phyloP scores from a whole-genome alignment of 306 rosid species.

The Sindora glabra region DNA sequence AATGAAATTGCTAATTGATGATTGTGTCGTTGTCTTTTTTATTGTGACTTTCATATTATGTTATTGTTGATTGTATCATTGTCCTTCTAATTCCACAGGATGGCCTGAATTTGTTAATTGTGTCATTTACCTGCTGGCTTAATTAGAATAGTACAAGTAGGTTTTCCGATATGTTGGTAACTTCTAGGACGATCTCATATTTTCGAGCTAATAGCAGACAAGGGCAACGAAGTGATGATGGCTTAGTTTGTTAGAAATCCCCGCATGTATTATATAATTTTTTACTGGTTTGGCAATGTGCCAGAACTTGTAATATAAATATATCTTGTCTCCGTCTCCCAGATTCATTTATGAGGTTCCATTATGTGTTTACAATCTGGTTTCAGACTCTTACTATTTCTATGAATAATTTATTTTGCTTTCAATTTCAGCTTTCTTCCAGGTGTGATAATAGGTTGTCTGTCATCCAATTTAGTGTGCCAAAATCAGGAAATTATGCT shows the following conservation, averaged over 20 bases:
- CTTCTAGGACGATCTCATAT: background rate
- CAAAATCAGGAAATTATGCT: slow-evolving; percentile 49
- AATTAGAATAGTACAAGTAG: no score
- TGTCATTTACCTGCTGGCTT: no score
- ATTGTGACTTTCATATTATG: no score
- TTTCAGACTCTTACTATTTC: slow-evolving; percentile 12
- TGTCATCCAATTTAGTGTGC: slow-evolving; percentile 56
- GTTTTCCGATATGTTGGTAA: no score
- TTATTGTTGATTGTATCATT: no score
- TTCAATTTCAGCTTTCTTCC: slow-evolving; percentile 82
- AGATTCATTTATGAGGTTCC: no score
- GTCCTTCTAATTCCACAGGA: no score
- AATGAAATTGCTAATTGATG: no score
- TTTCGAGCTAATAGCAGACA: background rate
- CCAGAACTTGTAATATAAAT: background rate
- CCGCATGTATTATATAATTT: background rate
- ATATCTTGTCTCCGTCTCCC: no score
- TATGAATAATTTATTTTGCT: slow-evolving; percentile 17
- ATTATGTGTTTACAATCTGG: background rate
- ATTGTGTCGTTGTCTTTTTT: no score
- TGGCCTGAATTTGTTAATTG: no score
- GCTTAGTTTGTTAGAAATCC: background rate
- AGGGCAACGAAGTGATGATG: no score
- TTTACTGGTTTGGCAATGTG: background rate
- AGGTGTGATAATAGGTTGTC: slow-evolving; percentile 83